Conservation (phyloP, 1,284 basidiomycete genomes). For the Inonotus hispidus region DNA sequence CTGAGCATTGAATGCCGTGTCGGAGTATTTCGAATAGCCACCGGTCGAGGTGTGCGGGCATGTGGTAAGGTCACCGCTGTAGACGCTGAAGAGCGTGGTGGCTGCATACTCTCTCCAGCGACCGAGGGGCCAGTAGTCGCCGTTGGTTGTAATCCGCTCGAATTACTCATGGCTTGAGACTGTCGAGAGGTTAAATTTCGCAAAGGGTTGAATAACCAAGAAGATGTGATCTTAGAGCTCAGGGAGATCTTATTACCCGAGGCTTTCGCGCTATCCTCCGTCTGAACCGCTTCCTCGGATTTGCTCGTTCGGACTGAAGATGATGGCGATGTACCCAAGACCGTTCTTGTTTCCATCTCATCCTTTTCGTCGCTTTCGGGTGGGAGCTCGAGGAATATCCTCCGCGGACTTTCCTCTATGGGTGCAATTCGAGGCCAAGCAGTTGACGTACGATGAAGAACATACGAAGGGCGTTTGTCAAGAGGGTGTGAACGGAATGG, state of each 20-base stretch:
- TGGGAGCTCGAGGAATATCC: constrained; percentile 43
- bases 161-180: constrained; percentile 44
- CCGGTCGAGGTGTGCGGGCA: constrained; percentile 12
- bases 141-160: constrained; percentile 29
- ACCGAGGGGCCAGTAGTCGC: constrained; percentile 20
- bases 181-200: constrained; percentile 51
- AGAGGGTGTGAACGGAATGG: constrained; percentile 30
- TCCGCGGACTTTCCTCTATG: constrained; percentile 65
- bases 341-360: constrained; percentile 20
- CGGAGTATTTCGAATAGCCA: constrained; percentile 18
- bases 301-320: constrained; percentile 48
- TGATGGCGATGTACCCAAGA: constrained; percentile 59
- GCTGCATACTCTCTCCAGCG: constrained; percentile 23
- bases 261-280: constrained; percentile 3
- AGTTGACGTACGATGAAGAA: constrained; percentile 40
- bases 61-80: constrained; percentile 27
- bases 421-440: constrained; percentile 44
- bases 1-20: constrained; percentile 14
- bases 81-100: constrained; percentile 22
- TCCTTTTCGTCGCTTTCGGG: constrained; percentile 30
- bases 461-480: constrained; percentile 34
- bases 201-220: constrained; percentile 75
- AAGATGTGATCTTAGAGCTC: constrained; percentile 57
- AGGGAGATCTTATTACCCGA: constrained; percentile 25
- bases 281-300: constrained; percentile 3